phyloP scores from a whole-genome alignment of 2,329 filamentous ascomycete genomes.

The Magnaporthiopsis rhizophila region DNA sequence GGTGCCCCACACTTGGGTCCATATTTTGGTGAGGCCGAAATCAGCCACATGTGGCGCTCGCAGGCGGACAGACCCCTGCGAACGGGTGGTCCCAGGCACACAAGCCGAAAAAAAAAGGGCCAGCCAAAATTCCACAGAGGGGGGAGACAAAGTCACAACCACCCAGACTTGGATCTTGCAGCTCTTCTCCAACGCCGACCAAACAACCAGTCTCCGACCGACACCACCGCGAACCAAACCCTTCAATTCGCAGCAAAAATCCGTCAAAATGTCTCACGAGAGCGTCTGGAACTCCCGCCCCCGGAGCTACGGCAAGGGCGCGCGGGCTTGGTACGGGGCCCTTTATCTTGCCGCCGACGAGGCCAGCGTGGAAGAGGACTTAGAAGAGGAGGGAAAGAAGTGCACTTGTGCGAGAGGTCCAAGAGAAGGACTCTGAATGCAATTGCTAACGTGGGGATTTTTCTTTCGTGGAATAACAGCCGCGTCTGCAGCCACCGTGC shows the following conservation, averaged over 20 bases:
- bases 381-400: background rate
- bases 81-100: background rate
- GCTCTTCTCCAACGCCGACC: background rate
- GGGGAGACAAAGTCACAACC: background rate
- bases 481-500: constrained; percentile 82
- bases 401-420: background rate
- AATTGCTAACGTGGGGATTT: background rate
- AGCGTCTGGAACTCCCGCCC: constrained; percentile 99
- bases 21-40: background rate
- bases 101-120: constrained; percentile 1
- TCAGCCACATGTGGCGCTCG: background rate
- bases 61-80: background rate
- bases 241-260: constrained; percentile 11
- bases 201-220: background rate
- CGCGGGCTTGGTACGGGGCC: constrained; percentile 70
- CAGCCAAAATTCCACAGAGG: constrained; percentile 2
- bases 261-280: constrained; percentile 65
- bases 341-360: background rate
- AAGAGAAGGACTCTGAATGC: constrained; percentile 7
- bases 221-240: background rate
- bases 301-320: constrained; percentile 94
- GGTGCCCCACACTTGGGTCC: background rate
- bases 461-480: constrained; percentile 28
- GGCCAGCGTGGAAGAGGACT: background rate
- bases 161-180: background rate